Evolutionary conservation across 73 alveolate species (phyloP).

Genomic region (Blepharisma japonicum): DNA sequence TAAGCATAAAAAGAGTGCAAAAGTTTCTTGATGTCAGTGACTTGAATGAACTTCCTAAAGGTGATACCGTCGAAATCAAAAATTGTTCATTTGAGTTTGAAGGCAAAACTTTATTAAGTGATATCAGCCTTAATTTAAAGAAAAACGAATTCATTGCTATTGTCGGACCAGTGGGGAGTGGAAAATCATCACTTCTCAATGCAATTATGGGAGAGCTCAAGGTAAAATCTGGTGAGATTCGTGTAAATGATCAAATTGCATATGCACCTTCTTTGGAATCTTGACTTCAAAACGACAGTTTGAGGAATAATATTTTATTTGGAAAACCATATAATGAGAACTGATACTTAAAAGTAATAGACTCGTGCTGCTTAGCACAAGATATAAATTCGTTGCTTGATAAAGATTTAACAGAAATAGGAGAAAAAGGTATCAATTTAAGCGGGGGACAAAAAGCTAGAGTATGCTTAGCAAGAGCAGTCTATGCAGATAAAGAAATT

Average conservation of each 20-base stretch:
- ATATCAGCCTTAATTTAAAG: constrained; percentile 35
- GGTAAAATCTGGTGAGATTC: constrained; percentile 24
- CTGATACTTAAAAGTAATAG: constrained; percentile 52
- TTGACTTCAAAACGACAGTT: constrained; percentile 27
- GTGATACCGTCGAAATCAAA: background rate
- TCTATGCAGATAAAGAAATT: constrained; percentile 53
- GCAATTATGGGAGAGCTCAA: constrained; percentile 57
- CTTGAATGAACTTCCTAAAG: background rate
- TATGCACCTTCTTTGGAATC: constrained; percentile 33
- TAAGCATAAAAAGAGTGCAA: constrained; percentile 21
- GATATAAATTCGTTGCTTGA: constrained; percentile 59
- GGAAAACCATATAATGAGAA: constrained; percentile 52
- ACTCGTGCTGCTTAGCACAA: constrained; percentile 51
- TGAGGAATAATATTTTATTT: constrained; percentile 57
- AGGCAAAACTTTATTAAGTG: constrained; percentile 43
- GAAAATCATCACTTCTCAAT: constrained; percentile 58
- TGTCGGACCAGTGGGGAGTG: constrained; percentile 75
- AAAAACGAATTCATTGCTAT: constrained; percentile 58
- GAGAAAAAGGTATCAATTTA: constrained; percentile 71
- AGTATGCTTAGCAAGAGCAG: constrained; percentile 68
- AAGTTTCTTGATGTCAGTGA: background rate
- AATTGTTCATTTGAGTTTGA: constrained; percentile 9
- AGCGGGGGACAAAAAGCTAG: constrained; percentile 78
- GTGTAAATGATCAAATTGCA: constrained; percentile 21
- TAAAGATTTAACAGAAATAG: constrained; percentile 75